Evolutionary conservation across 179 eudicot genomes (phyloP), one percentile per base, ranked within the genome.

Genomic region (Actinidia chinensis): DNA sequence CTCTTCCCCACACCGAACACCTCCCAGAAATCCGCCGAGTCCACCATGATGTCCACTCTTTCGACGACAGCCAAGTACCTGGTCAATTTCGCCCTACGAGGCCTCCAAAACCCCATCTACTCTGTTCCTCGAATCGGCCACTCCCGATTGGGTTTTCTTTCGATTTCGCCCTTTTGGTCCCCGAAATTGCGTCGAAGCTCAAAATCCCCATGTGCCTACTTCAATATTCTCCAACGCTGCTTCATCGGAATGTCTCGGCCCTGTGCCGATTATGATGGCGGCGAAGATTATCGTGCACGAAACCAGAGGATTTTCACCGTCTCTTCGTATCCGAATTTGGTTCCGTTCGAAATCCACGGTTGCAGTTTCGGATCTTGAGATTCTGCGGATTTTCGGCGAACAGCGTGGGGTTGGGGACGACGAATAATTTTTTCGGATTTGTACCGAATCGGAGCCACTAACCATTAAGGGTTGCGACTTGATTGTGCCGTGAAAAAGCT

Each of bases 101-200:
- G 50, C 0, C 79, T 87, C 4, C 59, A 77, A 28, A 6, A 4
- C 3, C 77, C 76, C 28, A 9, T 85, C 43, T n/a, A 52, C 82
- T 33, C 43, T 42, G 15, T 78, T 78, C 75, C 48, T 87, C 2
- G 55, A 47, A 65, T 20, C 36, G 15, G 72, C 83, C 4, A 10
- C 70, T 42, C 83, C 81, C 2, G 81, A 85, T 36, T 81, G 81
- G 83, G 68, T 87, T 47, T 79, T 87, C 64, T 66, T n/a, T 67
- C 11, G 89, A 87, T 42, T 80, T 82, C 17, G 55, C 63, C 0
- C 48, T 81, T 48, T n/a, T 82, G 86, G 89, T 85, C 22, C 79
- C 82, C 10, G 47, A 80, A 8, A 4, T 83, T 2, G 83, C 90
- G 1, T 4, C 60, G 0, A 17, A 61, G 7, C 79, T 66, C 3